A percentile compares a stretch with the other conserved stretches of the same genome.
Evolutionary conservation across 768 basidiomycete species (phyloP).

Genomic region (Mycena epipterygia): DNA sequence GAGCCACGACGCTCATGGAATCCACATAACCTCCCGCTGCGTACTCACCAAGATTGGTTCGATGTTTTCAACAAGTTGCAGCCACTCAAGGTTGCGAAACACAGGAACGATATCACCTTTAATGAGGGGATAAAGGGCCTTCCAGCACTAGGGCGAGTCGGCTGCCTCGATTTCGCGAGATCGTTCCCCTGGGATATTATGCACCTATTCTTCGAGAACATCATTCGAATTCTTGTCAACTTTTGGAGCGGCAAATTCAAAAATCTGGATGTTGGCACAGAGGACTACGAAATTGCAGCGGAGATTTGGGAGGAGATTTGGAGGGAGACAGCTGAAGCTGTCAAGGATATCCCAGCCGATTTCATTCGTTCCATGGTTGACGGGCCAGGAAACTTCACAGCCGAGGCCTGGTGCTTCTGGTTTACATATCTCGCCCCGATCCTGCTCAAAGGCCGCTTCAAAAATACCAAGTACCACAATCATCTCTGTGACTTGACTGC

Average conservation of each 20-base stretch:
- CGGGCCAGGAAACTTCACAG: too few species aligned
- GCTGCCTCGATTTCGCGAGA: constrained; percentile 44
- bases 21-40: constrained; percentile 35
- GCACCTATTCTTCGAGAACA: constrained; percentile 60
- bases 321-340: too few species aligned
- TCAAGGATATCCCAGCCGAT: constrained; percentile 48
- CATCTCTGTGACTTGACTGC: constrained; percentile 53
- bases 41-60: constrained; percentile 36
- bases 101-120: constrained; percentile 37
- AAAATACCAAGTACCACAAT: constrained; percentile 47
- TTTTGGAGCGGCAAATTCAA: constrained; percentile 31
- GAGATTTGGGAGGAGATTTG: too few species aligned
- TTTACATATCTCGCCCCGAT: constrained; percentile 51
- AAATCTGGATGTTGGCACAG: constrained; percentile 15
- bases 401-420: constrained; percentile 57
- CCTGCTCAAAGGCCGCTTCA: constrained; percentile 49
- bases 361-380: constrained; percentile 48
- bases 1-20: constrained; percentile 16
- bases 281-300: constrained; percentile 41
- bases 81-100: background rate
- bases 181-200: constrained; percentile 59
- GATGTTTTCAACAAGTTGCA: background rate
- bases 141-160: constrained; percentile 42
- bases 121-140: constrained; percentile 46
- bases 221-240: constrained; percentile 22